A percentile compares a stretch with the other conserved stretches of the same genome.
Evolutionary conservation across 2,329 filamentous ascomycete species (phyloP).

Genomic region (Colletotrichum tropicicola): DNA sequence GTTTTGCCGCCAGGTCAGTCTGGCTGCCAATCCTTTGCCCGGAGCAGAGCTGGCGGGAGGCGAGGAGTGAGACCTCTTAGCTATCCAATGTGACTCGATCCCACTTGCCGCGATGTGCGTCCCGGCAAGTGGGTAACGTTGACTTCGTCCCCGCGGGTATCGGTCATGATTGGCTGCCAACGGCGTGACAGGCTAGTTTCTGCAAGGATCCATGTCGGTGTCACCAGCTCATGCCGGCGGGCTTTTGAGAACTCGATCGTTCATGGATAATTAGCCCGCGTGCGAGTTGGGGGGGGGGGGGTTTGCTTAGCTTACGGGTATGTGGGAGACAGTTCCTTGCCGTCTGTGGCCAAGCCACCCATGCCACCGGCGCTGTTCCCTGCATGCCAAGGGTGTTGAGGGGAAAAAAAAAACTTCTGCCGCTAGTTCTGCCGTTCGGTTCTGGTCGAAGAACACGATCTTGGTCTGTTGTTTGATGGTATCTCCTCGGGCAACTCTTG

Average conservation of each 20-base stretch:
- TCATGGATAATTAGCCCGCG: constrained; percentile 14
- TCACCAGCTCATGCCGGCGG: constrained; percentile 7
- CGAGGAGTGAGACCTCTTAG: background rate
- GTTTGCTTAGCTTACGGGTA: constrained; percentile 16
- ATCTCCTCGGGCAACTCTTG: background rate
- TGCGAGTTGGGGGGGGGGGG: constrained; percentile 23
- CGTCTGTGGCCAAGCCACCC: background rate
- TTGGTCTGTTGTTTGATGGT: background rate
- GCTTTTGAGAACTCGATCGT: constrained; percentile 6
- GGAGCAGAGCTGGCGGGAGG: background rate
- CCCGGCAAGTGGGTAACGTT: constrained; percentile 1
- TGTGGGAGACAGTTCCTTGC: constrained; percentile 18
- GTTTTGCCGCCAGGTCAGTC: background rate
- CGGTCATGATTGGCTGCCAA: background rate
- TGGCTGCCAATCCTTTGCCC: constrained; percentile 11
- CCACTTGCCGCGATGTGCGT: constrained; percentile 24
- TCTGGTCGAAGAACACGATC: too few species aligned
- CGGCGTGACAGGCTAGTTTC: background rate
- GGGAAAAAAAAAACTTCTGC: constrained; percentile 11
- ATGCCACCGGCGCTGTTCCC: constrained; percentile 12
- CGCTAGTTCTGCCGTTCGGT: background rate
- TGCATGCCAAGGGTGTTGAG: constrained; percentile 25
- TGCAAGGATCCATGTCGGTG: constrained; percentile 16
- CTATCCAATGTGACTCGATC: background rate
- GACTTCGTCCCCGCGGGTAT: background rate